Base-by-base conservation (phyloP, 768 basidiomycete genomes). In the Filobasidium wieringae region DNA sequence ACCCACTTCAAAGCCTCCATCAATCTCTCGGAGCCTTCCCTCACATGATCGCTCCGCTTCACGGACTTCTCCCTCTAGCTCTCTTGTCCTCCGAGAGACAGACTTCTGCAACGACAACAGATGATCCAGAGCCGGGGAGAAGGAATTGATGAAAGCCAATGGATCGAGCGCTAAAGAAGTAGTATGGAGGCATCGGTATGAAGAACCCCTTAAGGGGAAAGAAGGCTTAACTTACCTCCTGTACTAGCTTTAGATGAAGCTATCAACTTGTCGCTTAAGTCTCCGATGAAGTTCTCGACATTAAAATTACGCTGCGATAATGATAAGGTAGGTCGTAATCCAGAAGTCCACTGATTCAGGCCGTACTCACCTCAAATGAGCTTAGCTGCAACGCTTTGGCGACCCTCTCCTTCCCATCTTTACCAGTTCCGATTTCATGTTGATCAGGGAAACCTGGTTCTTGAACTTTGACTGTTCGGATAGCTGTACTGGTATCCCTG, bases 31-130 rank as follows among this genome's bases (percentile, higher is more conserved):
- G 81, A 97, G 87, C 72, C 88, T 87, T 77, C 85, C 88, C 2
- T 88, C 87, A 74, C 97, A 99, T 65, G 95, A 91, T 61, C 90
- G 76, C 74, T 97, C 93, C 2, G 90, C 84, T 0, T 85, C 80
- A 45, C 85, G 78, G 14, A 96, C 92, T 64, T 83, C 84, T 76
- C 87, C 87, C 77, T 97, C 93, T 78, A 93, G 84, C 68, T 86
- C 84, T 71, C 90, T 86, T 0, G 89, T 92, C 74, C 85, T 85
- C 24, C 82, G 77, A 62, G 96, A 90, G 7, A 96, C 88, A 74
- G 95, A 86, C 67, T 86, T 87, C 41, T 93, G 81, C 15, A 95
- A 79, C 0, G 83, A 79, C 60, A 99, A 85, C 32, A 99, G 80
- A 53, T 80, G 82, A 75, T 95, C 91, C 11, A 97, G 84, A 0